These are phyloP conservation scores for Gloeopeniophorella convolvens DNA, from an alignment of 768 basidiomycete genomes.

Conservation along the genomic window DNA sequence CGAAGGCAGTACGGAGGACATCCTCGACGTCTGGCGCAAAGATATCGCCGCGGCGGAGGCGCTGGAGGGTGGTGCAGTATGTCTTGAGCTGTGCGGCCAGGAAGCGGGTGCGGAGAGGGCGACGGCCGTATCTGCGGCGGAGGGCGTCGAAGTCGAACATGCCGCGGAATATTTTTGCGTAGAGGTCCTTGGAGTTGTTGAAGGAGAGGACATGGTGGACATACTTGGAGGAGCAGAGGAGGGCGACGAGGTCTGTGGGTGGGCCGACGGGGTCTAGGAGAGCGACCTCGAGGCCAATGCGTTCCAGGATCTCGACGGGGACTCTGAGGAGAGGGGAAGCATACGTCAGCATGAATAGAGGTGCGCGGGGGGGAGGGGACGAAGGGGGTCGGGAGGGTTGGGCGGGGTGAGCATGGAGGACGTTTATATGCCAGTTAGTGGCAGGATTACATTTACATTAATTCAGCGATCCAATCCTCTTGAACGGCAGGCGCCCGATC, in stretches of 20 bases:
- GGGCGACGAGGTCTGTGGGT: constrained; percentile 40
- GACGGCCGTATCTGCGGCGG: constrained; percentile 42
- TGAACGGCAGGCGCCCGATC: too few relatives aligned
- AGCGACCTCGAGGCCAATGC: constrained; percentile 46
- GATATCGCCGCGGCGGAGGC: constrained; percentile 30
- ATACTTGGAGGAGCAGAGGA: constrained; percentile 39
- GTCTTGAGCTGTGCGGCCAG: constrained; percentile 36
- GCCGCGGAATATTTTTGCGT: constrained; percentile 45
- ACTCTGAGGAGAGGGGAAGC: constrained; percentile 24
- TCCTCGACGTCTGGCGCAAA: constrained; percentile 23
- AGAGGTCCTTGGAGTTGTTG: constrained; percentile 34
- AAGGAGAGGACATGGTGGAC: constrained; percentile 34
- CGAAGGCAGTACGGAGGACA: constrained; percentile 43
- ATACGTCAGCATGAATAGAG: background rate
- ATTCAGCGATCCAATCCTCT: background rate
- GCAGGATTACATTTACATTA: constrained; percentile 3
- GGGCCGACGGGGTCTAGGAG: constrained; percentile 37
- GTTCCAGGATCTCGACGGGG: constrained; percentile 41
- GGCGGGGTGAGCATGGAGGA: constrained; percentile 7
- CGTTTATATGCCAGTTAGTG: constrained; percentile 14
- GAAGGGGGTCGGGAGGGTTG: constrained; percentile 7
- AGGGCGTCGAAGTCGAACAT: constrained; percentile 53
- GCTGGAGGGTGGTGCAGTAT: constrained; percentile 30
- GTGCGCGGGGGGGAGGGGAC: background rate
- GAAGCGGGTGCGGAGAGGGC: constrained; percentile 31